Evolutionary conservation across 129 eudicot species (phyloP), one percentile per base, ranked within the genome.

Genomic region (Flaveria ramosissima): DNA sequence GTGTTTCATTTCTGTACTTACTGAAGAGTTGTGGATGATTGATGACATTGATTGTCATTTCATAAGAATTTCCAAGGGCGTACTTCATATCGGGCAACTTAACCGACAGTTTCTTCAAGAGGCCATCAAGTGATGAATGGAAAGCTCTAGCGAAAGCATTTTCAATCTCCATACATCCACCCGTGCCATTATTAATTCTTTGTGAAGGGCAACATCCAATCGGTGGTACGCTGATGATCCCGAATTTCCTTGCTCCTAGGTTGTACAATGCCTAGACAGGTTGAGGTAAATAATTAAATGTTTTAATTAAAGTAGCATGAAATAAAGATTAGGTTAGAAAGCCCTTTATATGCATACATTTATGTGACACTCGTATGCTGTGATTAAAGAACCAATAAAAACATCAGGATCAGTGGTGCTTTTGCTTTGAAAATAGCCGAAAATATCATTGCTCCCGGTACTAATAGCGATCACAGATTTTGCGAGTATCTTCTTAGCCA

Each of bases 181-280:
- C 84, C 0, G 83, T 84, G 1, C 52, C 64, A 11, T 81, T 85
- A 10, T 71, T 51, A 14, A 87, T 30, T 77, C 97, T 81, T 27
- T 66, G 79, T 7, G 95, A 74, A 4, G 97, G 97, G 60, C 88
- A 87, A 80, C 97, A 92, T 36, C 97, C 96, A 0, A 91, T 26
- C 7, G 96, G 90, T 16, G 92, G 86, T 64, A 89, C 80, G 48
- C 89, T 77, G 68, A 87, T 80, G 70, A 91, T 82, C 14, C 89
- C 90, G 8, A 92, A 89, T 66, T 92, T 92, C 53, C 96, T 77
- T 20, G 90, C 97, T 74, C 97, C 96, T 0, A 87, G 90, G 42
- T 41, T 78, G 85, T 92, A 92, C 76, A 90, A 55, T 73, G 85
- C 70, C 96, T 8, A 32, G 20, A 27, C 36, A 4, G 20, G 48